A percentile compares a stretch with the other conserved stretches of the same genome.
phyloP scores from a whole-genome alignment of 2,329 filamentous ascomycete genomes.

The Onygenales sp. region DNA sequence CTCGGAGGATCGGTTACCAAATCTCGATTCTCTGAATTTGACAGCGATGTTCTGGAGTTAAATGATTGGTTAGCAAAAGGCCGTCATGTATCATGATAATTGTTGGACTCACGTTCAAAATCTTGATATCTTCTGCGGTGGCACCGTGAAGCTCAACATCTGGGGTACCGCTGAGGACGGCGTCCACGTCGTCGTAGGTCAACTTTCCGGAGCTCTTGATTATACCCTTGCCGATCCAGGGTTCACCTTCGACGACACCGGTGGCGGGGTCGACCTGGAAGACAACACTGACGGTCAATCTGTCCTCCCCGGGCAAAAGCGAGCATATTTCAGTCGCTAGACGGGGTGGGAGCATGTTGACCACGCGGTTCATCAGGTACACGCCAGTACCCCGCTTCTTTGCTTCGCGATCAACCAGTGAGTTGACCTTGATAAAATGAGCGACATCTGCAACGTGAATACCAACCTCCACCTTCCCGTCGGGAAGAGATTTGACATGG shows the following conservation, averaged over 20 bases:
- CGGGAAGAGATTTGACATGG: conserved; percentile 73
- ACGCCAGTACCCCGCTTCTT: conserved; percentile 97
- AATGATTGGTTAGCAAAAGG: background rate
- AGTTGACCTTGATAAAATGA: conserved; percentile 94
- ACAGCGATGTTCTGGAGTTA: conserved; percentile 58
- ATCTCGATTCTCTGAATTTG: conserved; percentile 81
- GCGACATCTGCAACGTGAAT: conserved; percentile 91
- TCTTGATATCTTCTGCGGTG: conserved; percentile 66
- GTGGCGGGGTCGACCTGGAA: conserved; percentile 80
- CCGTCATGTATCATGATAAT: background rate
- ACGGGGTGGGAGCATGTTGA: conserved; percentile 76
- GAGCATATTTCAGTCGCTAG: conserved; percentile 83
- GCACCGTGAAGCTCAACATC: conserved; percentile 56
- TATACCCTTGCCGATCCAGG: conserved; percentile 88
- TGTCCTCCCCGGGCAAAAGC: conserved; percentile 74
- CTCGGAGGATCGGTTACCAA: conserved; percentile 67
- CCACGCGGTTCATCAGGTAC: conserved; percentile 83
- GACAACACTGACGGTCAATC: conserved; percentile 83
- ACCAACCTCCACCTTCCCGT: conserved; percentile 87
- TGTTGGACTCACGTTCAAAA: conserved; percentile 54
- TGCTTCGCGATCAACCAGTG: conserved; percentile 88
- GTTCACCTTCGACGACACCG: conserved; percentile 75
- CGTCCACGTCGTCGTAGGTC: conserved; percentile 76
- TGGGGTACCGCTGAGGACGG: conserved; percentile 57
- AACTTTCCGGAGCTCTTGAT: conserved; percentile 86